Conservation (phyloP, 371 early-diverging fungal genomes). For the Mucor racemosus region DNA sequence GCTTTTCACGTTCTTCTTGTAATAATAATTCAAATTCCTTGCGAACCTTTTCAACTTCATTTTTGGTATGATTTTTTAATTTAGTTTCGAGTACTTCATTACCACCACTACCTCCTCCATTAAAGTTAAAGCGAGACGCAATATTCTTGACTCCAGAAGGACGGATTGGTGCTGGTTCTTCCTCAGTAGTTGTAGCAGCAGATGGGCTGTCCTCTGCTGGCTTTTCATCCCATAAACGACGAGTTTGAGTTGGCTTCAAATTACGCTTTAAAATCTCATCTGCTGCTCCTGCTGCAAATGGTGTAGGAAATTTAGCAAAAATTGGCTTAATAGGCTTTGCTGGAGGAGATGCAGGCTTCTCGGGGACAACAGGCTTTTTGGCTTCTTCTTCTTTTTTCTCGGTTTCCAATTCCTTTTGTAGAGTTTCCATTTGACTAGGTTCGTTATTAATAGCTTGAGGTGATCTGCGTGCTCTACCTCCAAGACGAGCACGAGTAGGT, state of each 20-base stretch:
- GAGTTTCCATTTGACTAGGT: conserved; percentile 50
- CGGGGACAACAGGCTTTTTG: conserved; percentile 24
- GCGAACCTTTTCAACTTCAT: conserved; percentile 59
- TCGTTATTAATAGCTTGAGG: conserved; percentile 29
- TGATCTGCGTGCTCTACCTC: conserved; percentile 37
- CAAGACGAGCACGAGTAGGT: conserved; percentile 40
- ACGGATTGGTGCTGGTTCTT: conserved; percentile 36
- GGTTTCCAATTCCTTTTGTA: conserved; percentile 43
- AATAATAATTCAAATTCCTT: conserved; percentile 51
- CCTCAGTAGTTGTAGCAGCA: conserved; percentile 17
- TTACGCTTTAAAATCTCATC: conserved; percentile 43
- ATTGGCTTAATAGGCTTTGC: conserved; percentile 69
- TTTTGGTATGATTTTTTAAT: conserved; percentile 61
- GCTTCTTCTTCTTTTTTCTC: conserved; percentile 15
- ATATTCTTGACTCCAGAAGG: conserved; percentile 59
- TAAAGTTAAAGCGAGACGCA: conserved; percentile 60
- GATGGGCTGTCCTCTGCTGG: conserved; percentile 33
- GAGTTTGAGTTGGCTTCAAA: conserved; percentile 44
- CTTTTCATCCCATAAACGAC: conserved; percentile 48
- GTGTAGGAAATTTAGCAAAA: conserved; percentile 68
- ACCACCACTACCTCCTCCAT: conserved; percentile 47
- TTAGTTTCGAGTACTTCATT: conserved; percentile 64
- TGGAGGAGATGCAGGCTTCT: conserved; percentile 42
- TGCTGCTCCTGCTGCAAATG: conserved; percentile 55
- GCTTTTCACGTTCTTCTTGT: conserved; percentile 56